These are phyloP conservation scores for Skeletonema tropicum DNA, from an alignment of 108 stramenopile genomes.

Conservation along the genomic window DNA sequence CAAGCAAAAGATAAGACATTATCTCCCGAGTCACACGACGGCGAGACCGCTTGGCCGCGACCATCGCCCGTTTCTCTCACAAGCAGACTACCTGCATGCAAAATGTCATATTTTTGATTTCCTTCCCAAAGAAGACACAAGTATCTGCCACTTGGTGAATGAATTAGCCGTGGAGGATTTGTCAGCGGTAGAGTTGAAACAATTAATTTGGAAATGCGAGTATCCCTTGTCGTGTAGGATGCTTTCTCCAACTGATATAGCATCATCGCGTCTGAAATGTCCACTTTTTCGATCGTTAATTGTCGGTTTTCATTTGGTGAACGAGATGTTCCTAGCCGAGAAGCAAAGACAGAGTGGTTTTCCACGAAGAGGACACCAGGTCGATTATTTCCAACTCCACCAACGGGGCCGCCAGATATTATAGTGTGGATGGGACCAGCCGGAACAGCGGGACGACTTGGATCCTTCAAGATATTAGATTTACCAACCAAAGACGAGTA, in stretches of 20 bases:
- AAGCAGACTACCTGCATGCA: conserved; percentile 64
- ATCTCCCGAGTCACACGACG: conserved; percentile 68
- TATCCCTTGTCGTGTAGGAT: conserved; percentile 16
- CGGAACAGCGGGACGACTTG: conserved; percentile 16
- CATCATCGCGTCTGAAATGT: conserved; percentile 33
- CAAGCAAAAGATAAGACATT: conserved; percentile 78
- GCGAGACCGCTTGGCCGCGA: conserved; percentile 36
- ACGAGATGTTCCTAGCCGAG: conserved; percentile 22
- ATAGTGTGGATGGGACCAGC: conserved; percentile 35
- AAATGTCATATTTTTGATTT: conserved; percentile 76
- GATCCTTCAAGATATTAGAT: not conserved
- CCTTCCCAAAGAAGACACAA: conserved; percentile 71
- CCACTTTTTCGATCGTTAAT: conserved; percentile 30
- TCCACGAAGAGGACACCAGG: conserved; percentile 42
- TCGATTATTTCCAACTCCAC: conserved; percentile 24
- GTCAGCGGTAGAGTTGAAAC: conserved; percentile 43
- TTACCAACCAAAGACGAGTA: conserved; percentile 17
- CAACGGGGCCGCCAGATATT: conserved; percentile 26
- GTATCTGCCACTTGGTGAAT: conserved; percentile 75
- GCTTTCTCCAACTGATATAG: conserved; percentile 23
- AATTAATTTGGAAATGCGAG: conserved; percentile 28
- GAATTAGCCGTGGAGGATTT: conserved; percentile 57
- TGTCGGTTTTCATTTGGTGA: conserved; percentile 24
- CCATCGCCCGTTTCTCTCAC: conserved; percentile 22
- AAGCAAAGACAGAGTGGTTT: conserved; percentile 31